These are phyloP conservation scores for Eutrema salsugineum DNA, from an alignment of 441 rosid species.

Conservation along the genomic window DNA sequence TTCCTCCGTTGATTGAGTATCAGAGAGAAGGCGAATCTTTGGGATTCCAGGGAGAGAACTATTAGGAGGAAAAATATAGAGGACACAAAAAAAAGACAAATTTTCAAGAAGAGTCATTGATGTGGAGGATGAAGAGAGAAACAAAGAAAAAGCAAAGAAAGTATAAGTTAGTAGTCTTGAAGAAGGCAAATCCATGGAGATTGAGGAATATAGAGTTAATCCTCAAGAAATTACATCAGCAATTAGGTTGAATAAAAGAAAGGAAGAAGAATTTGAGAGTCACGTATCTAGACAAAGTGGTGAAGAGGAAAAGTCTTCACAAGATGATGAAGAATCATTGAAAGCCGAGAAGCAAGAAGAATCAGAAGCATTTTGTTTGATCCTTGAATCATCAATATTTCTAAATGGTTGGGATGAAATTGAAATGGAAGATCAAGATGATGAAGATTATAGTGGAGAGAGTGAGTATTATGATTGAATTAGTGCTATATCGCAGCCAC, in stretches of 20 bases:
- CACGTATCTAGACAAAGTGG: not conserved
- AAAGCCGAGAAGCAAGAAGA: slow-evolving; percentile 1
- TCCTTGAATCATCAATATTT: not conserved
- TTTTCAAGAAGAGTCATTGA: not conserved
- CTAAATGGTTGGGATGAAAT: slow-evolving; percentile 35
- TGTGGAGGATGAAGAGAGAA: too few relatives aligned
- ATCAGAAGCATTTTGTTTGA: not conserved
- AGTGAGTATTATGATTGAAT: slow-evolving; percentile 49
- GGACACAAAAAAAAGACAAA: not conserved
- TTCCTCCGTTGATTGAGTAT: not conserved
- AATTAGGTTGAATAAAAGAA: not conserved
- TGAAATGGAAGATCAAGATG: slow-evolving; percentile 36
- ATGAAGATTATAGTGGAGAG: slow-evolving; percentile 17
- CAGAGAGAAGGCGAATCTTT: slow-evolving; percentile 6
- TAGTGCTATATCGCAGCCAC: slow-evolving; percentile 55
- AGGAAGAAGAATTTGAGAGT: not conserved
- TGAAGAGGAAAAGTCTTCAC: not conserved
- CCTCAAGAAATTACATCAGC: not conserved
- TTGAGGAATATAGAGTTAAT: not conserved
- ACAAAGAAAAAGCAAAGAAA: not conserved
- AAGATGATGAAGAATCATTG: not conserved
- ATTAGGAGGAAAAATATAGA: not conserved
- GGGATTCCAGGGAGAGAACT: not conserved
- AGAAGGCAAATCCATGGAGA: not conserved
- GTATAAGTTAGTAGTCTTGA: not conserved